Evolutionary conservation across 768 basidiomycete genomes (phyloP), one percentile per base, ranked within the genome.

Genomic region (Hygrocybe coccinea): DNA sequence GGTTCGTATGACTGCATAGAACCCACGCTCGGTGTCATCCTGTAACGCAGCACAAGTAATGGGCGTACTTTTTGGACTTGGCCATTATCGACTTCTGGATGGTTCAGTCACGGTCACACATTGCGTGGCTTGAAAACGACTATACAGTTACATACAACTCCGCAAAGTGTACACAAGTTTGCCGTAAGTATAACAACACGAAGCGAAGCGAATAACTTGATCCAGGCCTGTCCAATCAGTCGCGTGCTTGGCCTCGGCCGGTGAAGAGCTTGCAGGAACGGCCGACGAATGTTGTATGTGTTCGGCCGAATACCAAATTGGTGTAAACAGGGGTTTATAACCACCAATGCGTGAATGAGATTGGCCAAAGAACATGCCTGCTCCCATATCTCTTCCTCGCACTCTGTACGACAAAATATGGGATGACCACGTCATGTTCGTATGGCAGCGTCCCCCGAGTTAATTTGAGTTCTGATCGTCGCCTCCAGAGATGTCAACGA

Each of bases 381-480:
- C 70, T 50, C 68, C 73, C 24, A 60, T 73, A 38, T 58, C 71
- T 52, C 71, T 77, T 19, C 91, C 92, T 9, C 85, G 92, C 58
- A 97, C 95, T 35, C 78, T 98, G 29, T 97, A 97, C 72, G 95
- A 98, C 74, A 97, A 97, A 76, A 92, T 97, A 60, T 97, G 91
- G 85, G 92, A 97, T 61, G 93, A 97, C 69, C 95, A 97, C 74
- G 83, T 95, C 66, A 88, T 97, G 84, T 92, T 64, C 59, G 89
- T 69, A 29, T 25, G 17, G 5, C 2, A 17, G n/a, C 12, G 12
- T 4, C 21, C 44, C 21, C 44, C 3, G 11, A 12, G n/a, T 46
- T n/a, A 12, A 3, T 5, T 22, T 7, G 3, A 12, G 21, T 22
- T 5, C 44, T 22, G 21, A 46, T 12, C 21, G 21, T 7, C 12